Evolutionary conservation across 441 rosid genomes (phyloP).

Genomic region (Mallotus repandus): DNA sequence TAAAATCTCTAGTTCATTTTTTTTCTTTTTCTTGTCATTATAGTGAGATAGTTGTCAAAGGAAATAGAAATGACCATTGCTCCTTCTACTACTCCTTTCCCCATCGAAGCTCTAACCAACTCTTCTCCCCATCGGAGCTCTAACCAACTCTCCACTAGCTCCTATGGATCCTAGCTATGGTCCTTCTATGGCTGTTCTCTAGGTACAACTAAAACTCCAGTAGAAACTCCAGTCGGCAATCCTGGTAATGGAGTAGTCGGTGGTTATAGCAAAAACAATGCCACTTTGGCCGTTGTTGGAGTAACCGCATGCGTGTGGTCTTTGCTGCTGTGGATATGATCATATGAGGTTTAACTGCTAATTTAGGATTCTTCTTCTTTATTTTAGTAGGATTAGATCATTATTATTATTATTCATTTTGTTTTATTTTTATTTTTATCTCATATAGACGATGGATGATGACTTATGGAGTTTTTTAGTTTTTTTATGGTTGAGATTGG

Average conservation of each 20-base stretch:
- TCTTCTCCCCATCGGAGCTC: constrained; percentile 25
- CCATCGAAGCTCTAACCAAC: constrained; percentile 24
- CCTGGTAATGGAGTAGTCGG: constrained; percentile 35
- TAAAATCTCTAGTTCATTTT: too few relatives aligned
- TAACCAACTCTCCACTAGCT: constrained; percentile 17
- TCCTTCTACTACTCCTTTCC: constrained; percentile 27
- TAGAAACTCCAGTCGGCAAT: too few relatives aligned
- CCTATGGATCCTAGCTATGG: constrained; percentile 12
- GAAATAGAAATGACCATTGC: too few relatives aligned
- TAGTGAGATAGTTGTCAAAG: too few relatives aligned
- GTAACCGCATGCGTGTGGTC: constrained; percentile 33
- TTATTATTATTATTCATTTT: neutral
- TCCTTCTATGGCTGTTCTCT: constrained; percentile 2
- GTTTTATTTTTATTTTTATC: too few relatives aligned
- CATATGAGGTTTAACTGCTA: constrained; percentile 11
- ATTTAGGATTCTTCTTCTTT: constrained; percentile 11
- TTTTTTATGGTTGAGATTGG: constrained; percentile 31
- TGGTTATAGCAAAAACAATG: constrained; percentile 32
- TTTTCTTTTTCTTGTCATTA: too few relatives aligned
- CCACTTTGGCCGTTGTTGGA: constrained; percentile 39
- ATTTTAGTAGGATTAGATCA: constrained; percentile 11
- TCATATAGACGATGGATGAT: constrained; percentile 30
- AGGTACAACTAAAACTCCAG: neutral
- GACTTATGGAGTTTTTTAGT: neutral
- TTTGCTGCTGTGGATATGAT: constrained; percentile 48